phyloP scores from a whole-genome alignment of 1,284 basidiomycete species.

The Sporisorium sorghi region DNA sequence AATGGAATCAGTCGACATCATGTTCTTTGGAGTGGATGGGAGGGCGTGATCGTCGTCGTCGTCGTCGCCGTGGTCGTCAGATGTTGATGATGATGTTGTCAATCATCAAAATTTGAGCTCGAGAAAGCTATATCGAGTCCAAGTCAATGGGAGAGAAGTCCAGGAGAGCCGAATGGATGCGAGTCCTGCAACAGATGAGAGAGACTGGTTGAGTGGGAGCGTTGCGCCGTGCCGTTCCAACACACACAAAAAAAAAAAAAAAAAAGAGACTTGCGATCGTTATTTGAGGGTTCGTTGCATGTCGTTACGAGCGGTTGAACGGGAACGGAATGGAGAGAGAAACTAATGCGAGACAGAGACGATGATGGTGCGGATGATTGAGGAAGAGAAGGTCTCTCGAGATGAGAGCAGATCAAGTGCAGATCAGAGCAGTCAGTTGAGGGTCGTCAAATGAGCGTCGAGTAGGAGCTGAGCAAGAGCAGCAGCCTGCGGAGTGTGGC shows the following conservation, averaged over 20 bases:
- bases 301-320: slow-evolving; percentile 1
- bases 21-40: slow-evolving; percentile 7
- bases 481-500: too few species aligned
- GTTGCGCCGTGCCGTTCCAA: too few species aligned
- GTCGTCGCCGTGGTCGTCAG: too few species aligned
- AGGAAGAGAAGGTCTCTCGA: neutral
- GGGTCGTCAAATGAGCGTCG: too few species aligned
- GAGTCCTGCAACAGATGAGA: neutral
- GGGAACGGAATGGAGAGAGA: neutral
- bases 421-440: too few species aligned
- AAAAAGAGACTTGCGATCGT: slow-evolving; percentile 1
- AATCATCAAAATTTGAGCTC: too few species aligned
- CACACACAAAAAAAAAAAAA: too few species aligned
- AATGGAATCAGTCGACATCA: slow-evolving; percentile 49
- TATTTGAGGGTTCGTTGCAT: slow-evolving; percentile 2
- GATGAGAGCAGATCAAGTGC: too few species aligned
- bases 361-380: neutral
- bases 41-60: neutral
- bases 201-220: slow-evolving; percentile 1
- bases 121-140: neutral
- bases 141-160: neutral
- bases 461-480: too few species aligned
- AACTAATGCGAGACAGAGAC: neutral
- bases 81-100: too few species aligned
- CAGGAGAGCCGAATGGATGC: neutral